Evolutionary conservation across 371 early-diverging fungal genomes (phyloP).

Genomic region (Mortierella sp.): DNA sequence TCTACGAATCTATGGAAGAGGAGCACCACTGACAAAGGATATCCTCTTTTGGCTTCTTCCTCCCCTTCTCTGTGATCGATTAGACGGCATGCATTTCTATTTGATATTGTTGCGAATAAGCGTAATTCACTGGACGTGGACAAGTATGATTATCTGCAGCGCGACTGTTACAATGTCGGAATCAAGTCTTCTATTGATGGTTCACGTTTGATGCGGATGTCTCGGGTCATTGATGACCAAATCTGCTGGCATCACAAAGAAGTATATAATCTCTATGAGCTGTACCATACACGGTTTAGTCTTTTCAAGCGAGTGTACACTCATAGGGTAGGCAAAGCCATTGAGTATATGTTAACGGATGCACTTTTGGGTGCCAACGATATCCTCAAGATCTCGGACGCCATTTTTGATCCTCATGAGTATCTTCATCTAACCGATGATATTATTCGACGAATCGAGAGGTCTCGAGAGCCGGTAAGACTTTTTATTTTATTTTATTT

Average conservation of each 20-base stretch:
- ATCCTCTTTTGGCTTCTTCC: not conserved
- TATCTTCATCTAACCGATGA: constrained; percentile 88
- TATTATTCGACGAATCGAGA: constrained; percentile 86
- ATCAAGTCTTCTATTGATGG: constrained; percentile 85
- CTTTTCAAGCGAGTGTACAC: constrained; percentile 93
- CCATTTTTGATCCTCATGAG: constrained; percentile 72
- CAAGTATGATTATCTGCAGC: constrained; percentile 95
- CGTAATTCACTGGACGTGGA: constrained; percentile 95
- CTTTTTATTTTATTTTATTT: not conserved
- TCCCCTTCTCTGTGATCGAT: constrained; percentile 5
- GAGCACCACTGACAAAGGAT: not conserved
- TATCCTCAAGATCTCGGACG: constrained; percentile 73
- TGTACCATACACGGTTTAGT: constrained; percentile 93
- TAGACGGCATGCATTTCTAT: constrained; percentile 74
- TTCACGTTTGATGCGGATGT: constrained; percentile 78
- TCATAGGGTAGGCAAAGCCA: constrained; percentile 82
- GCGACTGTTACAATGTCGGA: constrained; percentile 91
- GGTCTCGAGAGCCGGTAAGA: constrained; percentile 62
- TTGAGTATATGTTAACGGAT: constrained; percentile 92
- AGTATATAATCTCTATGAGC: constrained; percentile 81
- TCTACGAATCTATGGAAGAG: too few species aligned
- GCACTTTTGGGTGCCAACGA: constrained; percentile 86
- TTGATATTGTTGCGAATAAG: constrained; percentile 97
- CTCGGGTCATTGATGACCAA: constrained; percentile 88
- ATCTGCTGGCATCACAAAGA: constrained; percentile 91